Evolutionary conservation across 805 yeast genomes (phyloP).

Genomic region (Kockiozyma suomiensis): DNA sequence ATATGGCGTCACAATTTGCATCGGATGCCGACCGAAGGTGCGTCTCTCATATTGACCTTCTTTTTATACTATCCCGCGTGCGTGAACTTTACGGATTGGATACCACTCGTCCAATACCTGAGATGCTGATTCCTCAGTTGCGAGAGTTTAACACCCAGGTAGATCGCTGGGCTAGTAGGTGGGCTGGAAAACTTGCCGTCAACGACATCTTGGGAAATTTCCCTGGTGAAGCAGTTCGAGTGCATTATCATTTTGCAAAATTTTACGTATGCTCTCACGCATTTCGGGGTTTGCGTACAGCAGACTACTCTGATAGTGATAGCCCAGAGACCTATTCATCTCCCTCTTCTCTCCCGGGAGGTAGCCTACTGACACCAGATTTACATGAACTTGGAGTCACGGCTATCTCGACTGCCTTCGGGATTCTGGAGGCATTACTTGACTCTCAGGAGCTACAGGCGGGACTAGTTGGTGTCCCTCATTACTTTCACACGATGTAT

Average conservation of each 20-base stretch:
- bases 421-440: slow-evolving; percentile 14
- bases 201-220: slow-evolving; percentile 16
- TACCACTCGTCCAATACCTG: slow-evolving; percentile 16
- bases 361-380: slow-evolving; percentile 12
- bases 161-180: slow-evolving; percentile 23
- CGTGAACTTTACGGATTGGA: slow-evolving; percentile 26
- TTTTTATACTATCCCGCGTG: slow-evolving; percentile 16
- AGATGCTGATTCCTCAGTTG: slow-evolving; percentile 15
- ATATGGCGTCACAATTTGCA: slow-evolving; percentile 16
- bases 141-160: slow-evolving; percentile 22
- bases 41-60: slow-evolving; percentile 25
- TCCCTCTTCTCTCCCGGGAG: slow-evolving; percentile 3
- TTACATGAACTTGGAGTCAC: slow-evolving; percentile 14
- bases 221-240: slow-evolving; percentile 26
- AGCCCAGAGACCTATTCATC: neutral
- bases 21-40: slow-evolving; percentile 18
- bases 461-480: slow-evolving; percentile 25
- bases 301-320: slow-evolving; percentile 1
- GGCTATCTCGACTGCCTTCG: slow-evolving; percentile 24
- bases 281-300: slow-evolving; percentile 22
- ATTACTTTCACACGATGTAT: slow-evolving; percentile 29
- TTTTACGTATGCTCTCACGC: slow-evolving; percentile 29
- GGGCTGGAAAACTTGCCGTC: slow-evolving; percentile 21
- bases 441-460: slow-evolving; percentile 22
- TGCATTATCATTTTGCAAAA: slow-evolving; percentile 25